phyloP scores from a whole-genome alignment of 148 eudicot species.

The Heliosperma pusillum region DNA sequence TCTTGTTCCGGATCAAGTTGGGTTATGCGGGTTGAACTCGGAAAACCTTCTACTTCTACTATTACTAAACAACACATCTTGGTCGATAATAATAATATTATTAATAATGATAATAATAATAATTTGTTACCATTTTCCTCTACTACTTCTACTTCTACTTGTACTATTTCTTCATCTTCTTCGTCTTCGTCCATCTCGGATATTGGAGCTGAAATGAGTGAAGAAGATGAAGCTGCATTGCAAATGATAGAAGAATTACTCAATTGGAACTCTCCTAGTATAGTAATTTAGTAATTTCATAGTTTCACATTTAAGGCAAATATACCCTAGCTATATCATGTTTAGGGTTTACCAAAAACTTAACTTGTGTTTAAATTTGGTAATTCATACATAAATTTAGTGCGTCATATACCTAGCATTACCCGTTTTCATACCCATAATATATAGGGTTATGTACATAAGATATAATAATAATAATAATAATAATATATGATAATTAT shows the following conservation, averaged over 20 bases:
- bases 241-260: conserved; percentile 90
- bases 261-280: conserved; percentile 45
- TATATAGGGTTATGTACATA: conserved; percentile 9
- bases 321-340: conserved; percentile 3
- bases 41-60: conserved; percentile 21
- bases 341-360: not conserved
- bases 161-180: not conserved
- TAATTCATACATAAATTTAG: conserved; percentile 14
- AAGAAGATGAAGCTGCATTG: conserved; percentile 65
- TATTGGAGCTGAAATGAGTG: conserved; percentile 36
- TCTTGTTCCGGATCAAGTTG: conserved; percentile 55
- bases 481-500: not conserved
- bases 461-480: not conserved
- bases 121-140: not conserved
- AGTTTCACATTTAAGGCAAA: not conserved
- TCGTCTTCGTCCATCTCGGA: conserved; percentile 17
- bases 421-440: not conserved
- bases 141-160: not conserved
- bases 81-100: not conserved
- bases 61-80: not conserved
- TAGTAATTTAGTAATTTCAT: conserved; percentile 10
- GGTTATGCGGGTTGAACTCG: conserved; percentile 74
- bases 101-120: not conserved
- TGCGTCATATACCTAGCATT: conserved; percentile 14
- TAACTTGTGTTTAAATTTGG: not conserved